Evolutionary conservation across 495 filamentous ascomycete species (phyloP).

Genomic region (Endocarpon pusillum): DNA sequence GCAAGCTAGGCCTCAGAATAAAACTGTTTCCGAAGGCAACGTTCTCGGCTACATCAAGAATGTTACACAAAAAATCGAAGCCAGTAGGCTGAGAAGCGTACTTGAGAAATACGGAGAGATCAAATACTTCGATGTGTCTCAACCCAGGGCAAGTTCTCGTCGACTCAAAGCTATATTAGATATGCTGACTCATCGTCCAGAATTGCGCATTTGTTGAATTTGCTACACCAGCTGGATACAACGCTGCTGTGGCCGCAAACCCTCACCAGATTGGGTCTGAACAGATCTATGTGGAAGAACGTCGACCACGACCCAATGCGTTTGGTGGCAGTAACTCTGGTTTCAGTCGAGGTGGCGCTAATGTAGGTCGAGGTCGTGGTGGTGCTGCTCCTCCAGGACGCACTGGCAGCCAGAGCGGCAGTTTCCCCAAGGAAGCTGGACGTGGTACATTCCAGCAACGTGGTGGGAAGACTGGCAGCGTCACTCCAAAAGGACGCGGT

Average conservation of each 20-base stretch:
- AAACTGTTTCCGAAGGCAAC: conserved; percentile 42
- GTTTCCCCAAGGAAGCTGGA: conserved; percentile 44
- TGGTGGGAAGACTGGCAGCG: conserved; percentile 35
- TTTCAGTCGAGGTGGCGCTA: conserved; percentile 37
- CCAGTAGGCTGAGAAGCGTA: conserved; percentile 43
- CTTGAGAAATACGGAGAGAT: conserved; percentile 62
- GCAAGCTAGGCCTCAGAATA: conserved; percentile 43
- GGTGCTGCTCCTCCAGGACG: conserved; percentile 40
- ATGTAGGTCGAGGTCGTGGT: conserved; percentile 46
- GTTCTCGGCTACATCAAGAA: conserved; percentile 83
- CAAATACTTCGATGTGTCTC: conserved; percentile 76
- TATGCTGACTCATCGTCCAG: conserved; percentile 25
- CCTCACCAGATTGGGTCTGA: conserved; percentile 71
- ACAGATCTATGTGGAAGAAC: conserved; percentile 73
- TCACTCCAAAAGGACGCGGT: conserved; percentile 30
- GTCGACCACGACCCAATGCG: conserved; percentile 53
- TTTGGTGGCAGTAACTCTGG: conserved; percentile 44
- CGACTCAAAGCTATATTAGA: background rate
- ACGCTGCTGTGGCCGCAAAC: conserved; percentile 66
- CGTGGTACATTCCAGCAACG: conserved; percentile 36
- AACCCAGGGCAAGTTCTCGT: conserved; percentile 52
- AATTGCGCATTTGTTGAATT: conserved; percentile 97
- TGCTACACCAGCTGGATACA: conserved; percentile 55
- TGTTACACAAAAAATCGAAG: conserved; percentile 68
- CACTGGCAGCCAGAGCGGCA: conserved; percentile 43